Percentiles rank a stretch among this genome's conserved stretches.
phyloP scores from a whole-genome alignment of 169 alveolate genomes.

The Plasmodium reichenowi region DNA sequence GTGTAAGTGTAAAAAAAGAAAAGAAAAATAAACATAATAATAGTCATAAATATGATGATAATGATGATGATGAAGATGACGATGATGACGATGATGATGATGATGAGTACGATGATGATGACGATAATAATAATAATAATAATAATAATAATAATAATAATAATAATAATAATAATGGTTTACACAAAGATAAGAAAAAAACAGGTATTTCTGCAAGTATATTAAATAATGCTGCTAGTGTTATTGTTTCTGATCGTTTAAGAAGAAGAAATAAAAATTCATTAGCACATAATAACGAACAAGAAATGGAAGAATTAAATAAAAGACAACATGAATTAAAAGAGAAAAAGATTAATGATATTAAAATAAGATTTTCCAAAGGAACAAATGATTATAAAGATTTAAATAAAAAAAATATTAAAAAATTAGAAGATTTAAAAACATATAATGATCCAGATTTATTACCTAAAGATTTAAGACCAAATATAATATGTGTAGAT shows the following conservation, averaged over 20 bases:
- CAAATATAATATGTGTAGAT: slow-evolving; percentile 90
- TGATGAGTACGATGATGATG: slow-evolving; percentile 87
- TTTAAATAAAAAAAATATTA: slow-evolving; percentile 85
- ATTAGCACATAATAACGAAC: slow-evolving; percentile 80
- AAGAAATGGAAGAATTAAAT: slow-evolving; percentile 78
- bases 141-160: slow-evolving; percentile 66
- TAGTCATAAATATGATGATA: slow-evolving; percentile 80
- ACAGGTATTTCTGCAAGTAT: slow-evolving; percentile 84
- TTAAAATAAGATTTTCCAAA: slow-evolving; percentile 87
- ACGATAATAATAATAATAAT: slow-evolving; percentile 81
- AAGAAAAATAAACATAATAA: slow-evolving; percentile 87
- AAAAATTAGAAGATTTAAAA: slow-evolving; percentile 89
- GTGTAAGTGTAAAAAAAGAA: slow-evolving; percentile 79
- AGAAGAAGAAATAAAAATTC: slow-evolving; percentile 82
- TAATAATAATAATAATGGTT: neutral
- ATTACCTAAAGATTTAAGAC: slow-evolving; percentile 89
- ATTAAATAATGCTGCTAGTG: slow-evolving; percentile 84
- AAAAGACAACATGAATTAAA: slow-evolving; percentile 89
- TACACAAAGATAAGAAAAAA: slow-evolving; percentile 63
- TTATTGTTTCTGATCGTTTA: slow-evolving; percentile 83
- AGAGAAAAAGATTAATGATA: slow-evolving; percentile 89
- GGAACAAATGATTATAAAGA: slow-evolving; percentile 86
- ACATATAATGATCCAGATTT: slow-evolving; percentile 87
- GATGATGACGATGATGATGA: slow-evolving; percentile 9
- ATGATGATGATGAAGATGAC: slow-evolving; percentile 32